Base-by-base conservation (phyloP, 75 land plant genomes). In the Gnetum montanum region DNA sequence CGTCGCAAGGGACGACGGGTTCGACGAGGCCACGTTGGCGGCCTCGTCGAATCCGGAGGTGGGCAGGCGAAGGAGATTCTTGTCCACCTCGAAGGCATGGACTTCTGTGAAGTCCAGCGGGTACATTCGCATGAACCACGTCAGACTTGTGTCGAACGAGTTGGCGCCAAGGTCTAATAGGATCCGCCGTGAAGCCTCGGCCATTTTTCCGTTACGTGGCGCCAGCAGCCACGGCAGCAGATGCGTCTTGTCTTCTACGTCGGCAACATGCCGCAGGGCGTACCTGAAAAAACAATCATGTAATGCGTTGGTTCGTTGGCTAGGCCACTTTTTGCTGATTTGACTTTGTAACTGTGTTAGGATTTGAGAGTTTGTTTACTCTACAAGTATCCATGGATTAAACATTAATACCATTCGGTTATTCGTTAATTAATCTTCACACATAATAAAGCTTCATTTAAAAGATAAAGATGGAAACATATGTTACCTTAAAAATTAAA, bases 161-260 rank as follows among this genome's bases (percentile, higher is more conserved):
- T 69, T 70, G 33, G 67, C 68, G 3, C 72, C 67, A 7, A 70
- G 34, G 26, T 70, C 67, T 0, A 70, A 44, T 8, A 35, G 56
- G 24, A 70, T 53, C 1, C 68, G 38, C 2, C 72, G 15, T 13
- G 3, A 4, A 4, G 62, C 4, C 12, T n/a, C 8, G 27, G 34
- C 52, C 0, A 70, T 45, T 16, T 70, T 58, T n/a, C n/a, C 68
- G 0, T 43, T 55, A 7, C 40, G 47, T 6, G 43, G 56, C 4
- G 54, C 68, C 6, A 64, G 49, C 13, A 64, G 44, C 73, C 68
- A 70, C 15, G 67, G 61, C 1, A 64, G 33, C 31, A 70, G 13
- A 50, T 64, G 67, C 8, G 62, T 64, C 49, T 58, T 70, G 49
- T 70, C 73, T 22, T 63, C 68, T 4, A 70, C 61, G 25, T 70